Conservation (phyloP, 495 filamentous ascomycete species). For the Lepidopterella palustris region DNA sequence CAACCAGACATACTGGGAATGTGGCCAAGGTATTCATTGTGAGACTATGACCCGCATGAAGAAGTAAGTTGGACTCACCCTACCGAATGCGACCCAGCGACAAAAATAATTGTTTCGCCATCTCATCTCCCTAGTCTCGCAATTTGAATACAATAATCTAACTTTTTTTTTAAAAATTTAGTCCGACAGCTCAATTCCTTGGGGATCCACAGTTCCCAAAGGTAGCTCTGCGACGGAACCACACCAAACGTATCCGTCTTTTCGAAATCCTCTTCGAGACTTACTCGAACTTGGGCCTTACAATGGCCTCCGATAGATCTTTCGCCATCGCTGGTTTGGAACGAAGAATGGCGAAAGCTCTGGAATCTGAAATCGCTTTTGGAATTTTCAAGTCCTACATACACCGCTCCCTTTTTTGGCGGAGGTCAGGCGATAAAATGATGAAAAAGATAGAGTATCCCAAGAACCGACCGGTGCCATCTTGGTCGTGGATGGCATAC, state of each 20-base stretch:
- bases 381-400: neutral
- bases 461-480: neutral
- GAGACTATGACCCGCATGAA: constrained; percentile 25
- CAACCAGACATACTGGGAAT: constrained; percentile 40
- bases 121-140: too few relatives aligned
- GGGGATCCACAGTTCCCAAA: neutral
- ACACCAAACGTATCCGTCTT: neutral
- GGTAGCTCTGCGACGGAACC: neutral
- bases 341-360: neutral
- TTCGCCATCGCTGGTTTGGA: neutral
- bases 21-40: constrained; percentile 36
- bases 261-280: neutral
- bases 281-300: neutral
- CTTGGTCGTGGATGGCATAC: neutral
- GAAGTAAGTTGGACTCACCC: constrained; percentile 30
- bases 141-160: neutral
- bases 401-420: neutral
- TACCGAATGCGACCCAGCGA: neutral
- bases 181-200: neutral
- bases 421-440: neutral
- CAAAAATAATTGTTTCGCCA: too few relatives aligned
- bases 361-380: neutral
- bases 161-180: neutral
- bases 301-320: neutral
- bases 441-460: neutral